phyloP scores from a whole-genome alignment of 768 basidiomycete genomes.

The Kockovaella imperatae region DNA sequence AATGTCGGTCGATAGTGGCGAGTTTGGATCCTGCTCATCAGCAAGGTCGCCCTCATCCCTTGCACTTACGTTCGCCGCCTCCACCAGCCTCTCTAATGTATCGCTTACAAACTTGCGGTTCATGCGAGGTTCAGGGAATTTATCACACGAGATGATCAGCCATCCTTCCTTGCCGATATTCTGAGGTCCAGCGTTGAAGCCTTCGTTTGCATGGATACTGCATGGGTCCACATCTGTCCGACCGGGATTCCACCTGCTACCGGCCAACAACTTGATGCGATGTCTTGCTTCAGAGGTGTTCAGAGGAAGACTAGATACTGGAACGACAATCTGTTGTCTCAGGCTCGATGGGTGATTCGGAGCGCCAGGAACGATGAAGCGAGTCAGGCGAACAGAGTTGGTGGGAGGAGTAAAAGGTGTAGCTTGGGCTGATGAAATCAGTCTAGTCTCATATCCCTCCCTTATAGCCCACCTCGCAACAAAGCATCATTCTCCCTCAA shows the following conservation, averaged over 20 bases:
- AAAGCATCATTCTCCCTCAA: too few relatives aligned
- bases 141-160: constrained; percentile 84
- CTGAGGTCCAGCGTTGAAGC: constrained; percentile 8
- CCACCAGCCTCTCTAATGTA: constrained; percentile 64
- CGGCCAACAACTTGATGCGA: constrained; percentile 81
- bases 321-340: constrained; percentile 69
- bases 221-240: too few relatives aligned
- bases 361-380: too few relatives aligned
- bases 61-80: constrained; percentile 72
- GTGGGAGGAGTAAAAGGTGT: too few relatives aligned
- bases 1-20: constrained; percentile 47
- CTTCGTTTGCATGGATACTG: constrained; percentile 7
- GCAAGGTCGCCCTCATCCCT: not conserved
- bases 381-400: too few relatives aligned
- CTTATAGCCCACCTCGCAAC: too few relatives aligned
- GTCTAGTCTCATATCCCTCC: too few relatives aligned
- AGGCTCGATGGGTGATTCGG: constrained; percentile 56
- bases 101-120: constrained; percentile 95
- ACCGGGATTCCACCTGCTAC: constrained; percentile 70
- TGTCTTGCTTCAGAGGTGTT: constrained; percentile 59
- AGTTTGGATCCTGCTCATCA: constrained; percentile 22
- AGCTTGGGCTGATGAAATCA: too few relatives aligned
- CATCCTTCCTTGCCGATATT: constrained; percentile 56
- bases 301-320: constrained; percentile 67
- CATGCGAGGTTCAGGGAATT: constrained; percentile 70